Evolutionary conservation across 2,329 filamentous ascomycete species (phyloP).

Genomic region (Aureobasidium sp.): DNA sequence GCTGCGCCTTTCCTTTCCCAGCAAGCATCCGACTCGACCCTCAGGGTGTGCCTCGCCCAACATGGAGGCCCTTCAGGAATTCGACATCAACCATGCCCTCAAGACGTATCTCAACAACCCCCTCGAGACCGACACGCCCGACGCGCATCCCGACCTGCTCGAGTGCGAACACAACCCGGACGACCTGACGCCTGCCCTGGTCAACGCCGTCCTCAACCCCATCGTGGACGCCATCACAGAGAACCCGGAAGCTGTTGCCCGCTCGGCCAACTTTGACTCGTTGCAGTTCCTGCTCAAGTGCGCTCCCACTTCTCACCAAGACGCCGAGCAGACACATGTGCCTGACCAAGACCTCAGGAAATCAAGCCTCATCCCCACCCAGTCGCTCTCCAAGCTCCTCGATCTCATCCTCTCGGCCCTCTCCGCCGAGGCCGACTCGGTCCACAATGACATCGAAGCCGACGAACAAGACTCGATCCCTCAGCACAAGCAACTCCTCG

Average conservation of each 20-base stretch:
- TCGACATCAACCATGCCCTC: conserved; percentile 93
- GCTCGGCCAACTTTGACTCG: conserved; percentile 76
- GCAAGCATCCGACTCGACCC: background rate
- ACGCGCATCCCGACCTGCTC: conserved; percentile 72
- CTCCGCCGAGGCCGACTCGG: conserved; percentile 67
- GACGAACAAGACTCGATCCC: conserved; percentile 76
- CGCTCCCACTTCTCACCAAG: conserved; percentile 41
- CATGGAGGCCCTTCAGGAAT: conserved; percentile 40
- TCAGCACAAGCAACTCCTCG: conserved; percentile 83
- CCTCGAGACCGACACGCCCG: conserved; percentile 68
- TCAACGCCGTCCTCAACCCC: conserved; percentile 80
- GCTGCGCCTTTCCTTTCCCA: background rate
- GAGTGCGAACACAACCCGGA: conserved; percentile 93
- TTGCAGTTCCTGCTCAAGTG: conserved; percentile 96
- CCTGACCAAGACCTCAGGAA: conserved; percentile 67
- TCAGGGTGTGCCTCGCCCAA: background rate
- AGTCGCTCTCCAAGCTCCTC: conserved; percentile 84
- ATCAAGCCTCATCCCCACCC: conserved; percentile 66
- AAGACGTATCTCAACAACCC: conserved; percentile 97
- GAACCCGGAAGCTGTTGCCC: conserved; percentile 78
- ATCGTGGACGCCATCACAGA: conserved; percentile 90
- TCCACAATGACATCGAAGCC: conserved; percentile 76
- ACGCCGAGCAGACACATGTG: conserved; percentile 26
- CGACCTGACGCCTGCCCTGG: conserved; percentile 63
- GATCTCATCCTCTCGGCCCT: conserved; percentile 72